Evolutionary conservation across 2,329 filamentous ascomycete genomes (phyloP).

Genomic region (Hymenoscyphus albidus): DNA sequence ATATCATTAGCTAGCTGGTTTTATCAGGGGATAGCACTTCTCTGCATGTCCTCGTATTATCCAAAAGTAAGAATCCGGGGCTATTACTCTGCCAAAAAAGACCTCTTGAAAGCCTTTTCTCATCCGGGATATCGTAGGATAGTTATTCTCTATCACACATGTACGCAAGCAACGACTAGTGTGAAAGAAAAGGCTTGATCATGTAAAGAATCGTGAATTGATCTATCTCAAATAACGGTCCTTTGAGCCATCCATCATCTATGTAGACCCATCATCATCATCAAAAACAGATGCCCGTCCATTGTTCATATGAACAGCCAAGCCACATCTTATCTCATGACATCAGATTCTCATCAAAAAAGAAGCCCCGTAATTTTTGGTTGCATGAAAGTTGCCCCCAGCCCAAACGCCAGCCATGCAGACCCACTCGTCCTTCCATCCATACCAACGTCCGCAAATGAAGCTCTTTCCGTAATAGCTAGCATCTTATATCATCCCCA

Average conservation of each 20-base stretch:
- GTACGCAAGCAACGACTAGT: background rate
- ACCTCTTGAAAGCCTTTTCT: too few relatives aligned
- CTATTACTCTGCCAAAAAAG: too few relatives aligned
- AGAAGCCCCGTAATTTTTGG: conserved; percentile 4
- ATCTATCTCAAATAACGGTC: conserved; percentile 2
- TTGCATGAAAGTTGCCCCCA: conserved; percentile 12
- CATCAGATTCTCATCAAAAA: background rate
- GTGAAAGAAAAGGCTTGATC: background rate
- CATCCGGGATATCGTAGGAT: too few relatives aligned
- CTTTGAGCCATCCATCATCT: background rate
- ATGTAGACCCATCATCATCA: background rate
- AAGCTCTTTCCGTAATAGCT: background rate
- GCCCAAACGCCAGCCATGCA: conserved; percentile 24
- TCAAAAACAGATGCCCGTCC: background rate
- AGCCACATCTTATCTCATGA: background rate
- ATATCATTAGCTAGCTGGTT: too few relatives aligned
- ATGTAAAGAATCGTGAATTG: conserved; percentile 1
- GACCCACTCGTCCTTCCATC: conserved; percentile 7
- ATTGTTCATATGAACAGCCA: background rate
- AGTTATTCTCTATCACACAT: background rate
- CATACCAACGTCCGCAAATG: background rate
- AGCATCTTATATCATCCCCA: conserved; percentile 8
- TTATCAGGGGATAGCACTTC: too few relatives aligned
- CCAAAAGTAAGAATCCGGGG: too few relatives aligned
- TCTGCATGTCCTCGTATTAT: too few relatives aligned